Percentiles rank a stretch among this genome's conserved stretches.
Conservation (phyloP, 2,329 filamentous ascomycete species). For the Phoma sp. region DNA sequence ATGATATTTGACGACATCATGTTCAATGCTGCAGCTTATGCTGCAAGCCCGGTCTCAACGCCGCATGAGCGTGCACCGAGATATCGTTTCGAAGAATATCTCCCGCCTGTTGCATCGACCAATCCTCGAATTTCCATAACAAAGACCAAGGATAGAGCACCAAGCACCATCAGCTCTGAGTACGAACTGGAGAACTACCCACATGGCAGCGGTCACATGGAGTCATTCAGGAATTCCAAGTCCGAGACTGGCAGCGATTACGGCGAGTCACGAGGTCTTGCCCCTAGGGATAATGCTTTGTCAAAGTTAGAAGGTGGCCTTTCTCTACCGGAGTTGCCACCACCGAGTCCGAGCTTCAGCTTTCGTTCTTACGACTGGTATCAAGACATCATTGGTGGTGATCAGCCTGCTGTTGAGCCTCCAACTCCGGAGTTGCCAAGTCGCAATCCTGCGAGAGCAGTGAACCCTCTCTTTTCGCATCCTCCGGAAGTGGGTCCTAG, state of each 20-base stretch:
- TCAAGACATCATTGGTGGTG: conserved; percentile 33
- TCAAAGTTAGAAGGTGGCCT: conserved; percentile 21
- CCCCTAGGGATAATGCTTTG: conserved; percentile 17
- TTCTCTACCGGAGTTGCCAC: conserved; percentile 25
- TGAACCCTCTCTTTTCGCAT: conserved; percentile 21
- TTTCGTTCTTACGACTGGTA: conserved; percentile 39
- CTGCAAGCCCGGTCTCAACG: conserved; percentile 17
- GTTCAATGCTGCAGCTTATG: conserved; percentile 24
- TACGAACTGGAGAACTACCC: conserved; percentile 29
- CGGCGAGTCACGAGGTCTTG: conserved; percentile 2
- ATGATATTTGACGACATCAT: conserved; percentile 36
- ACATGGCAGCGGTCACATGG: conserved; percentile 6
- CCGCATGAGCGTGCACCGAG: conserved; percentile 26
- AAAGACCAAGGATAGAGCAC: neutral
- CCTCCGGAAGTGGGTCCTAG: conserved; percentile 7
- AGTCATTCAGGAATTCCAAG: conserved; percentile 6
- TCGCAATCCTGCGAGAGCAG: conserved; percentile 18
- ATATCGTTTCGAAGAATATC: conserved; percentile 34
- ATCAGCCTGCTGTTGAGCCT: conserved; percentile 16
- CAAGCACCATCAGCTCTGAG: conserved; percentile 21
- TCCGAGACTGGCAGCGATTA: conserved; percentile 11
- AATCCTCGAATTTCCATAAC: conserved; percentile 17
- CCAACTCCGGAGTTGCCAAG: conserved; percentile 9
- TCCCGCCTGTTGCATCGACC: conserved; percentile 22
- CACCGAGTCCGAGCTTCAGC: conserved; percentile 33